Conservation (phyloP, 805 yeast genomes). For the Starmerella asiatica region DNA sequence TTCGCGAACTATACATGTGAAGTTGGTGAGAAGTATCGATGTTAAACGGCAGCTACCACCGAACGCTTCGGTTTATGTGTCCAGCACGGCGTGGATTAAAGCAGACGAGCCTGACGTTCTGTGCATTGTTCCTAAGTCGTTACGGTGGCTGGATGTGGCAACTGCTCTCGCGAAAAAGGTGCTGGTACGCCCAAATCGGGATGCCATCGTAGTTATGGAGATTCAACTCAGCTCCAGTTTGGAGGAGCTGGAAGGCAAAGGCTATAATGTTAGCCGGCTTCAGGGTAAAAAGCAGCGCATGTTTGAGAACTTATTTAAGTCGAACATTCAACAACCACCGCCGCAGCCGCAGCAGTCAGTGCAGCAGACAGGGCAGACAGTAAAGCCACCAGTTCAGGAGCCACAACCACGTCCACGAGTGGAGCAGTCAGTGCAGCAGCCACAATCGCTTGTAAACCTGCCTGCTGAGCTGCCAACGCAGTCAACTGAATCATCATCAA, state of each 20-base stretch:
- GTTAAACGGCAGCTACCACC: conserved; percentile 20
- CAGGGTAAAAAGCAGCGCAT: conserved; percentile 12
- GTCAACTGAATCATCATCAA: neutral
- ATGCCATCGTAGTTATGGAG: conserved; percentile 28
- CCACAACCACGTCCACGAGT: too few relatives aligned
- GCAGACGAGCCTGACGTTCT: conserved; percentile 10
- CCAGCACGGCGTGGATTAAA: conserved; percentile 18
- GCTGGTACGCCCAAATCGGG: conserved; percentile 27
- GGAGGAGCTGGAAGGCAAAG: conserved; percentile 26
- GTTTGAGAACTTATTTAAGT: neutral
- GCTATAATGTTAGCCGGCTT: conserved; percentile 29
- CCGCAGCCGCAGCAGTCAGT: neutral
- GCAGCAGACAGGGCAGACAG: neutral
- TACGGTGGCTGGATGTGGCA: conserved; percentile 30
- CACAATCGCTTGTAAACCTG: neutral
- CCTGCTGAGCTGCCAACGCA: too few relatives aligned
- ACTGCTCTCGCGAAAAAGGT: conserved; percentile 24
- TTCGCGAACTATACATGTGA: conserved; percentile 15
- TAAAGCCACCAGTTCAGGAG: neutral
- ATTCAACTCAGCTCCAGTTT: conserved; percentile 26
- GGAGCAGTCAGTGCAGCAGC: too few relatives aligned
- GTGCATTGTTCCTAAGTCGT: conserved; percentile 17
- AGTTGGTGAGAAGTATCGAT: conserved; percentile 21
- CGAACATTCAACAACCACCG: neutral
- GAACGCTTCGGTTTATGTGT: conserved; percentile 17